phyloP scores from a whole-genome alignment of 805 yeast species.

The Yamadazyma scolyti region DNA sequence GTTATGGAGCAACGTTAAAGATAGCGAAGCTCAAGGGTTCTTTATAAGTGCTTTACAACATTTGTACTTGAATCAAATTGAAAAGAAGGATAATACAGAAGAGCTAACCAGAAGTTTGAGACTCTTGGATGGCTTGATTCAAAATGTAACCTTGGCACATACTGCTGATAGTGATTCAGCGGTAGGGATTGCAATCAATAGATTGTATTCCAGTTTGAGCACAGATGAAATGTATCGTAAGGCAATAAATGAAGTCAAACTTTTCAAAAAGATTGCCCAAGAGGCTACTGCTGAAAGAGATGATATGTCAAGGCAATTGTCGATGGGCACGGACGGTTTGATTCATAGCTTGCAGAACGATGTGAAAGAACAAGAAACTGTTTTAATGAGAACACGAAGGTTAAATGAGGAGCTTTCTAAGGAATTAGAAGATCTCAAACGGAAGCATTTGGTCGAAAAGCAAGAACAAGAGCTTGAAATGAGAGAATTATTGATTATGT shows the following conservation, averaged over 20 bases:
- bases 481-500: slow-evolving; percentile 64
- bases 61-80: slow-evolving; percentile 53
- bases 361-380: slow-evolving; percentile 57
- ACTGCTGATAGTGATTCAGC: slow-evolving; percentile 46
- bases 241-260: slow-evolving; percentile 56
- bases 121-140: slow-evolving; percentile 61
- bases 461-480: slow-evolving; percentile 75
- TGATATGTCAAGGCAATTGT: slow-evolving; percentile 60
- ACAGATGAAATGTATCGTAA: slow-evolving; percentile 84
- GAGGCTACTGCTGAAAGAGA: slow-evolving; percentile 57
- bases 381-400: slow-evolving; percentile 57
- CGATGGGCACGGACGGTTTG: slow-evolving; percentile 74
- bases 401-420: slow-evolving; percentile 55
- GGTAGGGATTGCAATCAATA: slow-evolving; percentile 72
- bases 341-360: slow-evolving; percentile 59
- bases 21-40: slow-evolving; percentile 56
- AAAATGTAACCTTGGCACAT: slow-evolving; percentile 54
- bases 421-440: slow-evolving; percentile 62
- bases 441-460: slow-evolving; percentile 58
- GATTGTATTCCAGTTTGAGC: slow-evolving; percentile 64
- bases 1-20: slow-evolving; percentile 54
- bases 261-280: slow-evolving; percentile 49
- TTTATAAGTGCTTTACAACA: slow-evolving; percentile 66
- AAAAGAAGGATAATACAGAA: slow-evolving; percentile 43
- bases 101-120: slow-evolving; percentile 51